Conservation (phyloP, 345 rosid genomes). For the Pugionium cornutum region DNA sequence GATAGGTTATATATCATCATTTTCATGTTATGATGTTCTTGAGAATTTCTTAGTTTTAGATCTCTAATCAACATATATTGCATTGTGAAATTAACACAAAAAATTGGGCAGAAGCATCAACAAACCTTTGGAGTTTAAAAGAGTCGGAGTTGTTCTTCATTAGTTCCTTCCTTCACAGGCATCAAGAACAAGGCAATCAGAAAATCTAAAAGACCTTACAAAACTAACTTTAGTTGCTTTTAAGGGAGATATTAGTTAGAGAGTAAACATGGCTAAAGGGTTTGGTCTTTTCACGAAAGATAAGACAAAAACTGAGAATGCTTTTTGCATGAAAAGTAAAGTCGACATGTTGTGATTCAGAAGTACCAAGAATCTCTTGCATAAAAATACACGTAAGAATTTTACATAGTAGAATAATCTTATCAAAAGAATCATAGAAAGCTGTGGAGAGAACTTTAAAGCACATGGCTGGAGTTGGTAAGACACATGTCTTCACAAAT, state of each 20-base stretch:
- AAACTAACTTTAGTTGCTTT: conserved; percentile 30
- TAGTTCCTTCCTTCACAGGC: neutral
- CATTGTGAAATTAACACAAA: no score
- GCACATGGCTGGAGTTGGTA: conserved; percentile 41
- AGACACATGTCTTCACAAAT: conserved; percentile 21
- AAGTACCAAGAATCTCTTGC: conserved; percentile 36
- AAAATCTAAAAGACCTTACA: conserved; percentile 16
- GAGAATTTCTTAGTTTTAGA: no score
- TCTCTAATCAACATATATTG: no score
- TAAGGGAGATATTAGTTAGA: conserved; percentile 26
- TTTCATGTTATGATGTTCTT: no score
- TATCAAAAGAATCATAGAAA: conserved; percentile 34
- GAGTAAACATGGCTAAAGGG: conserved; percentile 19
- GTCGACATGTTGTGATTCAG: conserved; percentile 38
- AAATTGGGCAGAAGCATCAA: conserved; percentile 5
- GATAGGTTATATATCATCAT: no score
- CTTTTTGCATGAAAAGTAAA: conserved; percentile 43
- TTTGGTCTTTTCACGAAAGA: conserved; percentile 27
- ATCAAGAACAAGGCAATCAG: conserved; percentile 19
- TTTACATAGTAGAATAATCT: conserved; percentile 18
- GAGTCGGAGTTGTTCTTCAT: conserved; percentile 25
- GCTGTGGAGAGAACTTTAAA: conserved; percentile 26
- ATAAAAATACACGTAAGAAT: conserved; percentile 32
- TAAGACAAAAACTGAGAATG: conserved; percentile 32
- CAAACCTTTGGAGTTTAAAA: conserved; percentile 22